Conservation (phyloP, 805 yeast species). For the Candida dajiaensis region DNA sequence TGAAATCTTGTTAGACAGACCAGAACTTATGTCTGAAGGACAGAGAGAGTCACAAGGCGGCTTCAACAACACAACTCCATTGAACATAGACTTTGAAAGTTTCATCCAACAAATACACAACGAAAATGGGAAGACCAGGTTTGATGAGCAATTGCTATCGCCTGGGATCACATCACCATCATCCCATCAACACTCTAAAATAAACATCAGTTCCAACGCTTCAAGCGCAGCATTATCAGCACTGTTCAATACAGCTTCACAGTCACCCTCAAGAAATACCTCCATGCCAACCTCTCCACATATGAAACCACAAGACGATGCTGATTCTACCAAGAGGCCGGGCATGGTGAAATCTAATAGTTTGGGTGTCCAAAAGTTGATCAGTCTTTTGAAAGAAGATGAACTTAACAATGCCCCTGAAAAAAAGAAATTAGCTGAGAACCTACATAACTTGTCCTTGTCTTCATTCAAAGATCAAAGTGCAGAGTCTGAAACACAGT, state of each 20-base stretch:
- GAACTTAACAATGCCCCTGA: conserved; percentile 24
- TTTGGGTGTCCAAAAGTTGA: conserved; percentile 37
- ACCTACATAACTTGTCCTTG: conserved; percentile 53
- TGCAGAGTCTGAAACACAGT: conserved; percentile 15
- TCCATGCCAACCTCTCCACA: not conserved
- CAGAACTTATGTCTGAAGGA: conserved; percentile 16
- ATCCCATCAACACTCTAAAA: conserved; percentile 6
- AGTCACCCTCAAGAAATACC: conserved; percentile 3
- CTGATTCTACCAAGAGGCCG: not conserved
- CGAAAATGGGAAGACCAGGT: conserved; percentile 6
- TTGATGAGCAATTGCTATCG: not conserved
- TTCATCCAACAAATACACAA: conserved; percentile 20
- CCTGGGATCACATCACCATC: not conserved
- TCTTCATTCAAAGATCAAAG: conserved; percentile 26
- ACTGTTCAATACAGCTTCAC: conserved; percentile 17
- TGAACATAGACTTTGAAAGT: conserved; percentile 22
- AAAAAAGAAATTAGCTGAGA: conserved; percentile 37
- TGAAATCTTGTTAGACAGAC: conserved; percentile 50
- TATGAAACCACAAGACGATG: conserved; percentile 1
- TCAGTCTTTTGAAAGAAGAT: conserved; percentile 38
- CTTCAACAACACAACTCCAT: conserved; percentile 5
- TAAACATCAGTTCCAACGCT: conserved; percentile 31
- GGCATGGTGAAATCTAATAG: conserved; percentile 2
- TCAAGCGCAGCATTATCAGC: conserved; percentile 36
- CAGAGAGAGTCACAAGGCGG: conserved; percentile 1